Evolutionary conservation across 2,329 filamentous ascomycete genomes (phyloP), one percentile per base, ranked within the genome.

Genomic region (Aspergillus amoenus): DNA sequence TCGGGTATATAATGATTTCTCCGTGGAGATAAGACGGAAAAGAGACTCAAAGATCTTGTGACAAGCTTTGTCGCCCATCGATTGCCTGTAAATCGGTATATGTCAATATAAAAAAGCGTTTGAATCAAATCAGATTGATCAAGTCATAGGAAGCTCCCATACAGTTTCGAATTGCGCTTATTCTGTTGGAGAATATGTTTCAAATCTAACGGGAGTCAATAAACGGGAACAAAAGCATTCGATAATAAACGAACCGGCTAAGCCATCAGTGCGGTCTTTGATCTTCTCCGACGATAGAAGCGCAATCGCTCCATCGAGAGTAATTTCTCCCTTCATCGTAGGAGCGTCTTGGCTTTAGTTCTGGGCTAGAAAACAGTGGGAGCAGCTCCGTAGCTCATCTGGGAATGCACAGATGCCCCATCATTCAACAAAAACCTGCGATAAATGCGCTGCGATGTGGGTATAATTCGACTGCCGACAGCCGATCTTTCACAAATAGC

Each of bases 41-140:
- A 97, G 78, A 1, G 85, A 83, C 67, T 97, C 91, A 65, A 91
- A 90, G 43, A 97, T 86, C 58, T 84, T 83, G 68, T 94, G 88
- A 64, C 90, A 96, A n/a, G 84, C 83, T 69, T 89, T 90, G 69
- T 96, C 91, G 45, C 82, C 83, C 34, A 96, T 78, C 5, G 69
- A 67, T 34, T 78, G 72, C 60, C 75, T 76, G 62, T 49, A 56
- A 50, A 21, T 27, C 22, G 17, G 42, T 55, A 40, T 8, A n/a
- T 21, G 56, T 68, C 52, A 68, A 63, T 53, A 46, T 45, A 51
- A 15, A 21, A 18, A 22, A 24, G 34, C 34, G 27, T n/a, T 27
- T 11, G n/a, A 43, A 1, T 21, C 12, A 40, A 46, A 50, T 8
- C 3, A 37, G 34, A 37, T 37, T 13, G 13, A 37, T 37, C 21